These are phyloP conservation scores for Aspergillus hortae DNA, from an alignment of 2,329 filamentous ascomycete genomes.

Conservation along the genomic window DNA sequence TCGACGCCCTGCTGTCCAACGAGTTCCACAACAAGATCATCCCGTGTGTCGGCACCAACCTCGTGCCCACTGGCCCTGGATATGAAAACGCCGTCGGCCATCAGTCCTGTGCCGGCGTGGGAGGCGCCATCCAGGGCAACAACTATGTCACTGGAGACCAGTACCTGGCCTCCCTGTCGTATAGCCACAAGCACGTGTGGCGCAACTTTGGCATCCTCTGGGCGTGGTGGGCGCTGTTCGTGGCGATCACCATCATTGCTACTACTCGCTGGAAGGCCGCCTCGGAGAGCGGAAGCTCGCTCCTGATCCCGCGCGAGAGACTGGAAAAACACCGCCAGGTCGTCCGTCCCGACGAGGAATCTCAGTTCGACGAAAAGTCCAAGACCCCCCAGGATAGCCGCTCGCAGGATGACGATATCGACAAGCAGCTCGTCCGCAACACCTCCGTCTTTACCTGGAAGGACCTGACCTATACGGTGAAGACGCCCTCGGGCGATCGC, in stretches of 20 bases:
- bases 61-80: constrained; percentile 33
- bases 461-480: constrained; percentile 66
- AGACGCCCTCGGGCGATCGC: constrained; percentile 52
- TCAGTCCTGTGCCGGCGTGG: constrained; percentile 49
- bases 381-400: constrained; percentile 18
- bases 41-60: constrained; percentile 33
- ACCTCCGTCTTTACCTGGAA: constrained; percentile 72
- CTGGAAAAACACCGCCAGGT: constrained; percentile 35
- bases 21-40: constrained; percentile 36
- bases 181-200: constrained; percentile 53
- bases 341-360: constrained; percentile 50
- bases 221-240: constrained; percentile 61
- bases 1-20: constrained; percentile 35
- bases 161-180: constrained; percentile 56
- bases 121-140: constrained; percentile 51
- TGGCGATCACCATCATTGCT: constrained; percentile 55
- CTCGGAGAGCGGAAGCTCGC: constrained; percentile 50
- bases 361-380: constrained; percentile 26
- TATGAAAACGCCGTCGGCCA: constrained; percentile 20
- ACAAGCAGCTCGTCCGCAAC: constrained; percentile 55
- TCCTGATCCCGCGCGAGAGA: constrained; percentile 62
- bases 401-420: constrained; percentile 20
- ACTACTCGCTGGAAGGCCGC: constrained; percentile 57
- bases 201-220: constrained; percentile 61
- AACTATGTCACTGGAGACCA: constrained; percentile 54